A percentile compares a stretch with the other conserved stretches of the same genome.
Conservation (phyloP, 2,329 filamentous ascomycete species). For the Pyricularia grisea region DNA sequence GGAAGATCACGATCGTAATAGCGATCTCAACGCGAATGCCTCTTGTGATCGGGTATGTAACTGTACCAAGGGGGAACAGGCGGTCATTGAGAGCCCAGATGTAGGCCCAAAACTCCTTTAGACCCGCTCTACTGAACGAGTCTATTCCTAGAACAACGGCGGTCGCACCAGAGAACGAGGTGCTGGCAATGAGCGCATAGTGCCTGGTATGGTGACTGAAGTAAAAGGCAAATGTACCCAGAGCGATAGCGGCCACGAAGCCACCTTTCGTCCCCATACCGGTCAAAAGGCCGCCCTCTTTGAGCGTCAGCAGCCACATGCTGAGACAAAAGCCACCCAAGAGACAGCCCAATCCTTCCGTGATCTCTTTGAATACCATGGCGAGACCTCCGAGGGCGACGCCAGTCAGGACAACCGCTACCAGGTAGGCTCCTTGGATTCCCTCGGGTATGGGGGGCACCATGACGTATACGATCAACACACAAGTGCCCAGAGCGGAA, state of each 20-base stretch:
- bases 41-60: conserved; percentile 76
- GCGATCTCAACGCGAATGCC: conserved; percentile 82
- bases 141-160: conserved; percentile 76
- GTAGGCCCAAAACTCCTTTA: conserved; percentile 96
- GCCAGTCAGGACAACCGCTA: conserved; percentile 66
- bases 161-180: conserved; percentile 76
- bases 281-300: conserved; percentile 63
- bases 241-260: conserved; percentile 66
- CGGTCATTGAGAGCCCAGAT: conserved; percentile 75
- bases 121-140: conserved; percentile 78
- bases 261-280: conserved; percentile 54
- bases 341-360: conserved; percentile 73
- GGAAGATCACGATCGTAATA: conserved; percentile 61
- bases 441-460: conserved; percentile 63
- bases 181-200: conserved; percentile 67
- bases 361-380: conserved; percentile 74
- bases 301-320: conserved; percentile 84
- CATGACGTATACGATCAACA: conserved; percentile 87
- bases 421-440: conserved; percentile 79
- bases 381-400: conserved; percentile 63
- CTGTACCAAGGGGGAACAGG: conserved; percentile 67
- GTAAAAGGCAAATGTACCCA: conserved; percentile 62
- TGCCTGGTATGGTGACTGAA: conserved; percentile 70
- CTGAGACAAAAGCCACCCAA: conserved; percentile 75
- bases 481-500: conserved; percentile 61